These are phyloP conservation scores for Leccinum huronense DNA, from an alignment of 1,284 basidiomycete genomes.

Conservation along the genomic window DNA sequence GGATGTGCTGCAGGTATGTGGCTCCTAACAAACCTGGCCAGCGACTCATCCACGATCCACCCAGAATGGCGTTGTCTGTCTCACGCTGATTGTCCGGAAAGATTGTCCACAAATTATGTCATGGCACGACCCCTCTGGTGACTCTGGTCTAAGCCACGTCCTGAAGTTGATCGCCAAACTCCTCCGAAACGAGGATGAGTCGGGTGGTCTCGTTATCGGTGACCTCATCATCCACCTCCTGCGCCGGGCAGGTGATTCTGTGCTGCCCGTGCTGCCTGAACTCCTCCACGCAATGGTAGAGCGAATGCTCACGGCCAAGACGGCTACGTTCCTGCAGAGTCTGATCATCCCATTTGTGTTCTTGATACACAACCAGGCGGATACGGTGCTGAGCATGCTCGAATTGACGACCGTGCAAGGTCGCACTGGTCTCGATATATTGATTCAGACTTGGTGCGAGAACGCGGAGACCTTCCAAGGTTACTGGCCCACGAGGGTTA, in stretches of 20 bases:
- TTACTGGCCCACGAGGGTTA: constrained; percentile 87
- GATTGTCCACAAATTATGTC: constrained; percentile 76
- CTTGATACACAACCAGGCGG: constrained; percentile 81
- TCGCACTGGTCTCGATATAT: constrained; percentile 70
- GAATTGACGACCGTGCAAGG: constrained; percentile 61
- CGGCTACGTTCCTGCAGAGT: constrained; percentile 88
- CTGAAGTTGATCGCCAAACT: constrained; percentile 75
- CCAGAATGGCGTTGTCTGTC: constrained; percentile 78
- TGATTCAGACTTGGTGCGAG: constrained; percentile 91
- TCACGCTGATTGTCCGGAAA: constrained; percentile 86
- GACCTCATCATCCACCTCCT: constrained; percentile 93
- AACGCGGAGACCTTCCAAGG: constrained; percentile 93
- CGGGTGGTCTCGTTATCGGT: constrained; percentile 89
- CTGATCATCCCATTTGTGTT: constrained; percentile 92
- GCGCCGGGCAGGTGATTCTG: constrained; percentile 72
- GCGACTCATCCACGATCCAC: constrained; percentile 11
- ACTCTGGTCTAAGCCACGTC: constrained; percentile 72
- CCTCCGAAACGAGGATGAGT: constrained; percentile 76
- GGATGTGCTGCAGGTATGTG: constrained; percentile 75
- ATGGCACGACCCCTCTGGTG: constrained; percentile 68
- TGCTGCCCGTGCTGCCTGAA: constrained; percentile 82
- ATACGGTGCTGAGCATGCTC: constrained; percentile 73
- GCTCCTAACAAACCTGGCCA: neutral
- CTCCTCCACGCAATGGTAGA: constrained; percentile 81
- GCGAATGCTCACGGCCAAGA: constrained; percentile 81